Evolutionary conservation across 1,139 yeast genomes (phyloP).

Genomic region (Geotrichum fermentans): DNA sequence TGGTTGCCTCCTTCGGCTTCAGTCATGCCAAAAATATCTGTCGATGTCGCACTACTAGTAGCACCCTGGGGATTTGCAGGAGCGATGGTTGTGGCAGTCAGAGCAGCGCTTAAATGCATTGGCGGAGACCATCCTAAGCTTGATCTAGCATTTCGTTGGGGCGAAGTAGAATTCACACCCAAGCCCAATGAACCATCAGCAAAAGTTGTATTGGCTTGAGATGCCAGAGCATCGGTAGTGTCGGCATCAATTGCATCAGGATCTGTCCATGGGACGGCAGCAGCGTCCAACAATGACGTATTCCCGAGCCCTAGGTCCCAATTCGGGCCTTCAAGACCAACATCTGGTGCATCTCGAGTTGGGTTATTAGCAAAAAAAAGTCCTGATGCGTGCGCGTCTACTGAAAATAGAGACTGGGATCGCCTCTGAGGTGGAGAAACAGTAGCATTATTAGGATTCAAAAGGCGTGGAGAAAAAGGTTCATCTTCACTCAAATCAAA

Average conservation of each 20-base stretch:
- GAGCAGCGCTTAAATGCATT: neutral
- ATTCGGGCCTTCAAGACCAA: neutral
- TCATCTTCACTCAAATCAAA: slow-evolving; percentile 22
- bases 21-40: neutral
- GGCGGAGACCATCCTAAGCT: slow-evolving; percentile 9
- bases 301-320: slow-evolving; percentile 6
- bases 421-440: slow-evolving; percentile 3
- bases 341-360: slow-evolving; percentile 7
- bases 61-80: neutral
- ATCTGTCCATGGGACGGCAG: slow-evolving; percentile 7
- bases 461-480: slow-evolving; percentile 1
- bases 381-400: slow-evolving; percentile 1
- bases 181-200: neutral
- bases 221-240: neutral
- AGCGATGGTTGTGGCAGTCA: no score
- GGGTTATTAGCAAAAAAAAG: slow-evolving; percentile 5
- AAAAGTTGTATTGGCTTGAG: neutral
- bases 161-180: neutral
- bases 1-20: neutral
- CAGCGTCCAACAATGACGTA: slow-evolving; percentile 1
- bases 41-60: neutral
- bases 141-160: neutral
- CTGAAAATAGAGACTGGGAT: slow-evolving; percentile 6
- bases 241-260: neutral
- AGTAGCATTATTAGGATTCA: neutral